phyloP scores from a whole-genome alignment of 2,329 filamentous ascomycete genomes.

The Sporothrix brasiliensis region DNA sequence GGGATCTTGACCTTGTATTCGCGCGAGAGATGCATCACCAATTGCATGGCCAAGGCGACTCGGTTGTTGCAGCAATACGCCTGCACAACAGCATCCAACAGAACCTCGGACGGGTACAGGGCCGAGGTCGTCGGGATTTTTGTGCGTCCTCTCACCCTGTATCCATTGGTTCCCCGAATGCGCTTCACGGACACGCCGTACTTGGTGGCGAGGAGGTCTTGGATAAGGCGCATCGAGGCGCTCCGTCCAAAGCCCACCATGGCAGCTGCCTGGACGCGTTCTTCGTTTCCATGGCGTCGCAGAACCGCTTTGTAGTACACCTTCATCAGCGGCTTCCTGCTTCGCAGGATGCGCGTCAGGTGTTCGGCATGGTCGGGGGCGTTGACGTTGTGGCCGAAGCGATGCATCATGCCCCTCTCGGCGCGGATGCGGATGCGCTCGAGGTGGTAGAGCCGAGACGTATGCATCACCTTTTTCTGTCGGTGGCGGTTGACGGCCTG shows the following conservation, averaged over 20 bases:
- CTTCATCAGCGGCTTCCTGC: slow-evolving; percentile 38
- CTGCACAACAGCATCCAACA: slow-evolving; percentile 70
- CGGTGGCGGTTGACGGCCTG: slow-evolving; percentile 40
- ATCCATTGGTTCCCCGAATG: slow-evolving; percentile 35
- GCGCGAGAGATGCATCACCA: slow-evolving; percentile 65
- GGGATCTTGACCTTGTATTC: slow-evolving; percentile 62
- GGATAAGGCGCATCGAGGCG: slow-evolving; percentile 43
- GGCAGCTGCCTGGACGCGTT: slow-evolving; percentile 47
- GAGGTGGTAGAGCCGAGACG: slow-evolving; percentile 34
- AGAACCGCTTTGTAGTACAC: slow-evolving; percentile 41
- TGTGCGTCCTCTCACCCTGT: slow-evolving; percentile 34
- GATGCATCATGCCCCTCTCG: slow-evolving; percentile 32
- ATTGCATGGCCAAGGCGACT: slow-evolving; percentile 58
- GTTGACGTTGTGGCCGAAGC: slow-evolving; percentile 43
- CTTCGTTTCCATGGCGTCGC: slow-evolving; percentile 43
- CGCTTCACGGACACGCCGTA: slow-evolving; percentile 40
- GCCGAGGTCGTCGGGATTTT: slow-evolving; percentile 55
- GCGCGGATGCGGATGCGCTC: slow-evolving; percentile 37
- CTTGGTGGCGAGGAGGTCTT: slow-evolving; percentile 40
- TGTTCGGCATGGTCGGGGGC: slow-evolving; percentile 39
- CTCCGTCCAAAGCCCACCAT: slow-evolving; percentile 50
- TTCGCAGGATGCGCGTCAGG: slow-evolving; percentile 40
- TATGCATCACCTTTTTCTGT: slow-evolving; percentile 35
- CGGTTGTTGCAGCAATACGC: slow-evolving; percentile 68
- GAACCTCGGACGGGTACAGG: slow-evolving; percentile 58